Evolutionary conservation across 768 basidiomycete genomes (phyloP).

Genomic region (Tulasnella sp.): DNA sequence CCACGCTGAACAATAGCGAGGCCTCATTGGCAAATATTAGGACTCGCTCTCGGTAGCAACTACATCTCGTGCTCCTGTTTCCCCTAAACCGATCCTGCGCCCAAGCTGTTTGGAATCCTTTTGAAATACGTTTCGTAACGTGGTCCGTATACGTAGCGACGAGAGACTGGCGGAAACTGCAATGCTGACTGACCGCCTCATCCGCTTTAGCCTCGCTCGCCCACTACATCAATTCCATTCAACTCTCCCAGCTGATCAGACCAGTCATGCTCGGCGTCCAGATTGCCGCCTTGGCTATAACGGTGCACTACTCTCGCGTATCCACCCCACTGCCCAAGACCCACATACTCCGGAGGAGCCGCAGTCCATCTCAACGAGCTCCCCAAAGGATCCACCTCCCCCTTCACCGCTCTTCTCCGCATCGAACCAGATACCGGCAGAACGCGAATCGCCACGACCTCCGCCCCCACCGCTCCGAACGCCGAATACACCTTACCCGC

Average conservation of each 20-base stretch:
- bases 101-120: constrained; percentile 68
- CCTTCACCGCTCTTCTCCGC: constrained; percentile 62
- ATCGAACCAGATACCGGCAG: constrained; percentile 34
- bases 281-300: constrained; percentile 89
- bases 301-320: constrained; percentile 95
- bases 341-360: constrained; percentile 89
- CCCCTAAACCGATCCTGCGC: constrained; percentile 28
- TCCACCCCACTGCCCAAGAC: constrained; percentile 64
- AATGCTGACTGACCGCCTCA: not conserved
- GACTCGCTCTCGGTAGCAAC: not conserved
- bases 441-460: constrained; percentile 21
- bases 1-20: not conserved
- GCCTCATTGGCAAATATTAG: not conserved
- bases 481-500: constrained; percentile 35
- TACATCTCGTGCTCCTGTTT: not conserved
- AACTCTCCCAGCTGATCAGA: constrained; percentile 33
- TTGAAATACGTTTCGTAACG: constrained; percentile 75
- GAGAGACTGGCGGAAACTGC: constrained; percentile 11
- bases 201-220: too few species aligned
- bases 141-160: constrained; percentile 15
- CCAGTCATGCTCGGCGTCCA: constrained; percentile 75
- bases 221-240: not conserved
- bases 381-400: constrained; percentile 81
- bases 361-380: constrained; percentile 95
- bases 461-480: constrained; percentile 31